Conservation (phyloP, 768 basidiomycete genomes). For the Kwoniella shandongensis region DNA sequence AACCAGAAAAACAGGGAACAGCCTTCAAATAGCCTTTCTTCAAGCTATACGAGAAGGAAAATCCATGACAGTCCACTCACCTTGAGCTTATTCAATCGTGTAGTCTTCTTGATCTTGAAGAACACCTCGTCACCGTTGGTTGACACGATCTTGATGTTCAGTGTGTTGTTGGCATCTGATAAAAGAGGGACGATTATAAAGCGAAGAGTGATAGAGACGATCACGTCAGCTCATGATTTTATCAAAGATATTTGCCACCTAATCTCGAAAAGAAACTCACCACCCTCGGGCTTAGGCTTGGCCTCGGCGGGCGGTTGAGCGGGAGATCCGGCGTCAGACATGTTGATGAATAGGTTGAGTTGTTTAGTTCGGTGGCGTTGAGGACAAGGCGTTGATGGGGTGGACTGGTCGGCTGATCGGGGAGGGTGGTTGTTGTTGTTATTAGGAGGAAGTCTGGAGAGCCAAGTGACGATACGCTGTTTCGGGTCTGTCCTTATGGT, state of each 20-base stretch:
- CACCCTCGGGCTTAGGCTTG: constrained; percentile 45
- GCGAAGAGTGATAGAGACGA: neutral
- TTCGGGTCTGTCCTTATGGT: too few relatives aligned
- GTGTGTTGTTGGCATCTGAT: constrained; percentile 29
- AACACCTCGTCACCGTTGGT: constrained; percentile 77
- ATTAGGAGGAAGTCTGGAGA: too few relatives aligned
- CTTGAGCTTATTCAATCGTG: constrained; percentile 87
- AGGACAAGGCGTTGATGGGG: neutral
- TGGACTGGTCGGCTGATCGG: too few relatives aligned
- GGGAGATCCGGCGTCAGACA: constrained; percentile 45
- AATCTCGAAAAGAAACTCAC: constrained; percentile 9
- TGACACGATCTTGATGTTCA: constrained; percentile 49
- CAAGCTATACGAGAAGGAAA: neutral
- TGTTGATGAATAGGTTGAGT: constrained; percentile 13
- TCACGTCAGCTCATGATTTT: constrained; percentile 9
- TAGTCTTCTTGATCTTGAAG: constrained; percentile 95
- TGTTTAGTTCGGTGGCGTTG: neutral
- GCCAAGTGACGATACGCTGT: too few relatives aligned
- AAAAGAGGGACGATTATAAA: too few relatives aligned
- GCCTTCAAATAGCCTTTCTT: neutral
- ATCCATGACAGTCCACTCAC: constrained; percentile 42
- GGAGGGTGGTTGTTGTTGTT: neutral
- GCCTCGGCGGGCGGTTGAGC: constrained; percentile 29
- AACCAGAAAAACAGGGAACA: too few relatives aligned
- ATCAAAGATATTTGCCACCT: neutral